These are phyloP conservation scores for Quercus phellos DNA, from an alignment of 331 rosid genomes.

Conservation along the genomic window DNA sequence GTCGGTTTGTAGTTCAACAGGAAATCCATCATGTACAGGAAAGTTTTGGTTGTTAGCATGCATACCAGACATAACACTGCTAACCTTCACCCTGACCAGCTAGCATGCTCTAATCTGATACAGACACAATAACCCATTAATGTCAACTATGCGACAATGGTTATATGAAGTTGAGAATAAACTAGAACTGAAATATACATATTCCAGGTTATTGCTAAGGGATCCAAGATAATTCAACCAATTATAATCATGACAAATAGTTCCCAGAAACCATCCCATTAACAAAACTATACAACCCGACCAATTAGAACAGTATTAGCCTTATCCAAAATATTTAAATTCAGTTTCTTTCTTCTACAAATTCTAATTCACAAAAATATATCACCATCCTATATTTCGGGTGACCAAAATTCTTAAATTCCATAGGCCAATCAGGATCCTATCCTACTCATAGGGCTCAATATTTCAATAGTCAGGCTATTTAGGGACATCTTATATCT, in stretches of 20 bases:
- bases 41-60: neutral
- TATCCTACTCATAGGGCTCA: neutral
- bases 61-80: neutral
- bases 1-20: neutral
- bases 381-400: neutral
- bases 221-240: neutral
- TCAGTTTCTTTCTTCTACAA: neutral
- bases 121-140: neutral
- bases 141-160: neutral
- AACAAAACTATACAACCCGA: neutral
- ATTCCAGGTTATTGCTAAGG: neutral
- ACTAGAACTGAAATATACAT: neutral
- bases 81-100: neutral
- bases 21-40: neutral
- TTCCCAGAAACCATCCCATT: neutral
- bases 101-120: neutral
- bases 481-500: neutral
- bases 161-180: neutral
- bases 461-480: neutral
- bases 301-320: neutral
- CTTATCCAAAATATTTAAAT: neutral
- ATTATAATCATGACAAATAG: neutral
- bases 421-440: neutral
- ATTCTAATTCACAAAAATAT: neutral
- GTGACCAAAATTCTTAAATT: neutral